Base-by-base conservation (phyloP, 2,329 filamentous ascomycete species). In the Sclerotinia spermophila region DNA sequence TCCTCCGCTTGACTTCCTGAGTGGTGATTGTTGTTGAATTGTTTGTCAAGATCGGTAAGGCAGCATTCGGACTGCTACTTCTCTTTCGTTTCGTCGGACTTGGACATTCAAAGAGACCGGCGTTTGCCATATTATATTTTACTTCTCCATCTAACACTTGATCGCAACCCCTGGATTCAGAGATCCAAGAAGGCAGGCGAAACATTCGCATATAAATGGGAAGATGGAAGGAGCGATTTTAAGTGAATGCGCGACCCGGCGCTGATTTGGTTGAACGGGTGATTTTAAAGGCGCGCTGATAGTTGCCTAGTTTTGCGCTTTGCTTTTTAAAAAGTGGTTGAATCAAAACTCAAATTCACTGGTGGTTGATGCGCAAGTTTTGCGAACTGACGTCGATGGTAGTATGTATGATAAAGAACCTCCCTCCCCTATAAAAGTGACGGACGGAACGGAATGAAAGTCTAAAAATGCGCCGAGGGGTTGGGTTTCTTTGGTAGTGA, bases 161-260 rank as follows among this genome's bases (percentile, higher is more conserved):
- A 71, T 88, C 86, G 82, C 83, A 85, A 84, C 84, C 85, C 84
- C 84, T 83, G 74, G 84, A 81, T 77, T 88, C 87, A 77, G 85
- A 83, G 77, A 83, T 82, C 86, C 86, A 89, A 73, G 77, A 76
- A 70, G 74, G 66, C 78, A 89, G 86, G 76, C 85, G 84, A 81
- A 89, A 89, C 87, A 89, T 89, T 81, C 83, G 83, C 81, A 83
- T 81, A 79, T 80, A 79, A 68, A 61, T 27, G 44, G 17, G 51
- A 67, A 65, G 48, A 44, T 15, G 48, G 7, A 19, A 17, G 13
- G 44, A 30, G 38, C 33, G 51, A 35, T 5, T 55, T 44, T 1
- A 11, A 35, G 40, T 35, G 67, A 56, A 69, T 65, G 67, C 65
- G 67, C 67, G 67, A 64, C 58, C 67, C 35, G 59, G 67, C 59